Base-by-base conservation (phyloP, 2,329 filamentous ascomycete genomes). In the Ophiocordyceps polyrhachis-furcata region DNA sequence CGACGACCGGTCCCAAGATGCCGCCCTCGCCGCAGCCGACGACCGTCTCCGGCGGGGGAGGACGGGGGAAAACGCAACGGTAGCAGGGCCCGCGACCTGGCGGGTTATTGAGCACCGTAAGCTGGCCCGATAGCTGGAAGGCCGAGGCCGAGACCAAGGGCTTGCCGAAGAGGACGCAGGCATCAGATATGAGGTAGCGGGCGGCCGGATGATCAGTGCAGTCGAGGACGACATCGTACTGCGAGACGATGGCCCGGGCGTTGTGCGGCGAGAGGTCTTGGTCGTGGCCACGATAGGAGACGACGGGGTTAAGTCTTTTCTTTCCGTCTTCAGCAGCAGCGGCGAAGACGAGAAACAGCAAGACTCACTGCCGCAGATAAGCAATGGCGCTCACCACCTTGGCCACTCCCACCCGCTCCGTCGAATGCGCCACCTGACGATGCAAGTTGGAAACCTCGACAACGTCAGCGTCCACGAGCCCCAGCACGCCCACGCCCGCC, bases 201-300 rank as follows among this genome's bases (percentile, higher is more conserved):
- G 86, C 84, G 1, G 84, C 81, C 0, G 91, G 89, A 51, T 89
- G 87, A 61, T 98, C 91, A 11, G 89, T 96, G 59, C 91, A 98
- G 61, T 98, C 91, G 13, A 98, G 76, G 2, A 96, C 76, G 1
- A 95, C 53, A 53, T 94, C 85, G 57, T 93, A 96, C 4, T 66
- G 53, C 0, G 67, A 62, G 46, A 93, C 74, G 38, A 86, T 76
- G 0, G 67, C 59, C 7, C 76, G 62, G 0, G 86, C 83, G 44
- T 81, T 83, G 47, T 75, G 64, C 0, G 85, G 71, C 0, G 74
- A 76, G 14, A 95, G 71, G 50, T 83, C 79, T 14, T 69, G 67
- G 11, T 62, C 58, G 55, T 93, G 71, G 0, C 76, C 62, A 17
- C 73, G 60, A 55, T 86, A 87, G 1, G 60, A 71, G 17, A 83